Conservation (phyloP, 2,329 filamentous ascomycete species). For the Scytalidium sp. region DNA sequence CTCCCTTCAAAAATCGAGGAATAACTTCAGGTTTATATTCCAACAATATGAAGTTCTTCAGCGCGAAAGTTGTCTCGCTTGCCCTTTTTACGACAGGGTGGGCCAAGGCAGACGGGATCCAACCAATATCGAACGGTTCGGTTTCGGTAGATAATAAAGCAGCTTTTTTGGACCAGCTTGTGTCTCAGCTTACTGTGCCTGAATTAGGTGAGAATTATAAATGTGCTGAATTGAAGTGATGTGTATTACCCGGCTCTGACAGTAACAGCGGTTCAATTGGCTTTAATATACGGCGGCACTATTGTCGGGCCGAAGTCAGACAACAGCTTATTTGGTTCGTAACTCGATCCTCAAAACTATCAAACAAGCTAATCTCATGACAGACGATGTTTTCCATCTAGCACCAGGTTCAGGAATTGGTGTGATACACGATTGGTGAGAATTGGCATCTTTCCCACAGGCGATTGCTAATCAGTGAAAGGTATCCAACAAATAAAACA, state of each 20-base stretch:
- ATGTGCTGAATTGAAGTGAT: not conserved
- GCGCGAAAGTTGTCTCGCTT: not conserved
- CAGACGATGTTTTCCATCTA: slow-evolving; percentile 24
- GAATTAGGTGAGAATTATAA: slow-evolving; percentile 9
- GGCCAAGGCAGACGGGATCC: not conserved
- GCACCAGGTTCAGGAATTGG: slow-evolving; percentile 35
- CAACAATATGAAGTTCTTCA: not conserved
- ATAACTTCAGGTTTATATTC: not conserved
- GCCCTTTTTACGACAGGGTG: not conserved
- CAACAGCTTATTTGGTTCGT: slow-evolving; percentile 34
- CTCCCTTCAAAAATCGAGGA: not conserved
- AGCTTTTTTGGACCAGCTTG: slow-evolving; percentile 11
- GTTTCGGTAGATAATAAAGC: slow-evolving; percentile 1
- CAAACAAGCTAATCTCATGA: slow-evolving; percentile 6
- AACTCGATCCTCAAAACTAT: slow-evolving; percentile 7
- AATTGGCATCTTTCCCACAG: slow-evolving; percentile 4
- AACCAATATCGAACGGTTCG: not conserved
- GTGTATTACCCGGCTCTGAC: not conserved
- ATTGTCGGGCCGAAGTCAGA: slow-evolving; percentile 35
- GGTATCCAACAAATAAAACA: slow-evolving; percentile 38
- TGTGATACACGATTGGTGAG: slow-evolving; percentile 36
- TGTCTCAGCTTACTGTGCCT: slow-evolving; percentile 14
- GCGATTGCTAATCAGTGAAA: not conserved
- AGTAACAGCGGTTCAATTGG: slow-evolving; percentile 35
- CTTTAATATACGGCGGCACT: slow-evolving; percentile 41